A percentile compares a stretch with the other conserved stretches of the same genome.
phyloP scores from a whole-genome alignment of 768 basidiomycete genomes.

The Mycena latifolia region DNA sequence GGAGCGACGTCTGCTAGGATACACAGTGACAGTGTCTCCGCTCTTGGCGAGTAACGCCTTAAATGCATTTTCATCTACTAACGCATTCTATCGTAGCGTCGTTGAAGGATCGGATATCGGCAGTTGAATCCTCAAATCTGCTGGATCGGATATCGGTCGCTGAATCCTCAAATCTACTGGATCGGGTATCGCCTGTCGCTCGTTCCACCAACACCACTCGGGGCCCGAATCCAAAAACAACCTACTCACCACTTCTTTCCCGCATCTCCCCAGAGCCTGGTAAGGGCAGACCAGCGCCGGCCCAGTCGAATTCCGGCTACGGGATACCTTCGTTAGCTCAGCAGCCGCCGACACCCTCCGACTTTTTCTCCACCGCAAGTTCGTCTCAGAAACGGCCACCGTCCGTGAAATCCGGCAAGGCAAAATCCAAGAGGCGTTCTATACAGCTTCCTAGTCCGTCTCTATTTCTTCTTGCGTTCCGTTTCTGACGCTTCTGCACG shows the following conservation, averaged over 20 bases:
- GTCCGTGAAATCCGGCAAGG: not conserved
- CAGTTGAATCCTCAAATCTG: not conserved
- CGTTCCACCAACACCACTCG: not conserved
- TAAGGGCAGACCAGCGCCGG: not conserved
- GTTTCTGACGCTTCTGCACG: not conserved
- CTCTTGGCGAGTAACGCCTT: not conserved
- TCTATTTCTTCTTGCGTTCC: not conserved
- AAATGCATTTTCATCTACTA: not conserved
- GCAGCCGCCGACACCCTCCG: too few species aligned
- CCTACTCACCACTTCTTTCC: not conserved
- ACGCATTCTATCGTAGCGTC: not conserved
- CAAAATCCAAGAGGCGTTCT: not conserved
- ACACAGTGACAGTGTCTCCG: not conserved
- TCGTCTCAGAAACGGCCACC: not conserved
- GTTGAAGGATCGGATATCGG: conserved; percentile 9
- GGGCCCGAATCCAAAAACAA: not conserved
- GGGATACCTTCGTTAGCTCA: too few species aligned
- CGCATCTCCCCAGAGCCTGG: not conserved
- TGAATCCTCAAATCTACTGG: not conserved
- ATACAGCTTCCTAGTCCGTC: conserved; percentile 11
- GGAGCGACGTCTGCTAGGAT: not conserved
- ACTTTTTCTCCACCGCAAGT: not conserved
- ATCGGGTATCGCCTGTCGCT: too few species aligned
- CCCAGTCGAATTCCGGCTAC: too few species aligned
- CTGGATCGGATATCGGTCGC: conserved; percentile 1